Percentiles rank a stretch among this genome's conserved stretches.
Evolutionary conservation across 2,329 filamentous ascomycete species (phyloP).

Genomic region (Penicillium vulpinum): DNA sequence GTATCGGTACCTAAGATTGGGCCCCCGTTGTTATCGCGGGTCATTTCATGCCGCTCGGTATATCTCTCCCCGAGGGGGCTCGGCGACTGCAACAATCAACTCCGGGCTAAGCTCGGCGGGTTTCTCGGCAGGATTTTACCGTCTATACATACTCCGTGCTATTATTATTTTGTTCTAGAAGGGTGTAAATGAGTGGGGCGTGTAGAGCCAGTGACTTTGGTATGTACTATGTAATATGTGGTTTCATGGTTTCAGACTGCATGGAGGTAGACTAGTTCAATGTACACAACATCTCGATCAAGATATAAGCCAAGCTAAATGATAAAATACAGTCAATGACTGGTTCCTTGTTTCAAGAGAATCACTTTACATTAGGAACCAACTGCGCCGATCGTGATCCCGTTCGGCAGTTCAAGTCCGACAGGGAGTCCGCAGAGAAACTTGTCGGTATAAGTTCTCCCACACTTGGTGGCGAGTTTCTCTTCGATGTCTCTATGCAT

Average conservation of each 20-base stretch:
- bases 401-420: constrained; percentile 44
- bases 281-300: constrained; percentile 2
- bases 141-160: neutral
- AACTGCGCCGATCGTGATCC: constrained; percentile 24
- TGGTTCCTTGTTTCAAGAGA: neutral
- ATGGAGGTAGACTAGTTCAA: neutral
- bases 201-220: neutral
- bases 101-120: neutral
- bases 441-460: constrained; percentile 36
- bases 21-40: neutral
- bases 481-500: constrained; percentile 60
- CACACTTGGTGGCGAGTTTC: constrained; percentile 39
- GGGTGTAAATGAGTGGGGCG: neutral
- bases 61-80: neutral
- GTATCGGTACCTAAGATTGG: too few relatives aligned
- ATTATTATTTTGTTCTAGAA: neutral
- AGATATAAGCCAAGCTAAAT: constrained; percentile 2
- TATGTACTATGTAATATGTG: neutral
- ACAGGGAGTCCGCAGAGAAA: constrained; percentile 50
- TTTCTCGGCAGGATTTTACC: neutral
- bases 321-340: neutral
- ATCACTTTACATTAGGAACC: neutral
- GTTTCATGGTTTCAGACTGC: neutral
- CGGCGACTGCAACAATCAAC: neutral
- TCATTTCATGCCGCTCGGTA: neutral